Evolutionary conservation across 192 early-diverging fungal genomes (phyloP), one percentile per base, ranked within the genome.

Genomic region (Linnemannia zychae): DNA sequence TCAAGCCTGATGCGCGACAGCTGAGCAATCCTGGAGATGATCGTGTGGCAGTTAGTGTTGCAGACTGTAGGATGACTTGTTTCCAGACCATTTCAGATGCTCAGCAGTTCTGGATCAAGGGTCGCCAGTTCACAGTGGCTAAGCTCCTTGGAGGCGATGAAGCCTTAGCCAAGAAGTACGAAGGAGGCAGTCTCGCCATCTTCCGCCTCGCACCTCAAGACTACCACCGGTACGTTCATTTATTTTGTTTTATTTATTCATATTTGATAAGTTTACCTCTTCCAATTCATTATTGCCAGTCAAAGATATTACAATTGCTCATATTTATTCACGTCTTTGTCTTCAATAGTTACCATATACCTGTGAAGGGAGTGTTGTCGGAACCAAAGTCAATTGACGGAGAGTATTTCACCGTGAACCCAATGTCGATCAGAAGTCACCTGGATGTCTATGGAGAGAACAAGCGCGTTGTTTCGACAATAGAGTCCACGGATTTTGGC

Each of bases 391-490:
- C 77, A 49, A 89, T 97, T 15, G 73, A 89, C 38, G 95, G 96
- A 0, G 88, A 90, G n/a, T 96, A 95, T 81, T 97, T 92, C 67
- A 97, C 96, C 0, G 95, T 96, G n/a, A 96, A 96, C 80, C 95
- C 95, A 24, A 96, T 97, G 94, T 93, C 95, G 34, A 92, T 97
- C 71, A 86, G 94, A 12, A 80, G 78, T 31, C 84, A 86, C 3
- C 57, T 94, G 44, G 95, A 97, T 88, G 96, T 97, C 24, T 97
- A 92, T 82, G 93, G 94, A 2, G 95, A 96, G 72, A 97, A 97
- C 82, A 90, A 91, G 15, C 90, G 96, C 11, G 86, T 89, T 33
- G 87, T 96, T 12, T 93, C 91, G 17, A 89, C 89, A 38, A 90
- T 97, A 7, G 89, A 94, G 33, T 91, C 92, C 15, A 87, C 88